Base-by-base conservation (phyloP, 139 green algal species). In the Chlorella vulgaris region DNA sequence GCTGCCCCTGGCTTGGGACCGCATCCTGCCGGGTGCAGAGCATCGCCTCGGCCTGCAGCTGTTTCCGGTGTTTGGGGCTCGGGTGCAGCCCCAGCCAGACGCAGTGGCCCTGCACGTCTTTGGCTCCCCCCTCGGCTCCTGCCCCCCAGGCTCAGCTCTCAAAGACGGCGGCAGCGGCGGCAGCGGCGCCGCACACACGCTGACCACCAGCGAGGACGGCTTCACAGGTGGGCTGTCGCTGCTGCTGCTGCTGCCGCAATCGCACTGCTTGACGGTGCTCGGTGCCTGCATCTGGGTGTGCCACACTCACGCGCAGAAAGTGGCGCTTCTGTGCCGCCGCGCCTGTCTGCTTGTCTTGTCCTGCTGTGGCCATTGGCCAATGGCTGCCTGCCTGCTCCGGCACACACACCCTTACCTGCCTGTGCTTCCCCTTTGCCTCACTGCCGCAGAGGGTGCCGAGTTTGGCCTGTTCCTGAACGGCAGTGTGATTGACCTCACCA, bases 1-100 rank as follows among this genome's bases (percentile, higher is more conserved):
- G 6, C 51, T 91, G 62, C 82, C 87, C 35, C 39, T 90, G 7
- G 73, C 85, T n/a, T 91, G 87, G 86, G 65, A 79, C 6, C 42
- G 40, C n/a, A 74, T 91, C 21, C 78, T 81, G 8, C 28, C 47
- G 3, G 47, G 87, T 15, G 87, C 87, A n/a, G 65, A 86, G 31
- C 83, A 85, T 31, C 81, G 81, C 15, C 18, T 91, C 21, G 70
- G 53, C 15, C 35, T 88, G 35, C 24, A 69, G 15, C 39, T 90
- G 2, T 31, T 63, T 4, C 39, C 47, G 5, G 4, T 81, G 13
- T 91, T 65, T 53, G 69, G 69, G 28, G 81, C 86, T 3, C 38
- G 3, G 5, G 47, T 82, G 10, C 22, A 42, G 19, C 63, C 58
- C 13, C 70, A 81, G 31, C 10, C 28, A 0, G 62, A 66, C n/a